A percentile compares a stretch with the other conserved stretches of the same genome.
These are phyloP conservation scores for Daldinia decipiens DNA, from an alignment of 495 filamentous ascomycete genomes.

Conservation along the genomic window DNA sequence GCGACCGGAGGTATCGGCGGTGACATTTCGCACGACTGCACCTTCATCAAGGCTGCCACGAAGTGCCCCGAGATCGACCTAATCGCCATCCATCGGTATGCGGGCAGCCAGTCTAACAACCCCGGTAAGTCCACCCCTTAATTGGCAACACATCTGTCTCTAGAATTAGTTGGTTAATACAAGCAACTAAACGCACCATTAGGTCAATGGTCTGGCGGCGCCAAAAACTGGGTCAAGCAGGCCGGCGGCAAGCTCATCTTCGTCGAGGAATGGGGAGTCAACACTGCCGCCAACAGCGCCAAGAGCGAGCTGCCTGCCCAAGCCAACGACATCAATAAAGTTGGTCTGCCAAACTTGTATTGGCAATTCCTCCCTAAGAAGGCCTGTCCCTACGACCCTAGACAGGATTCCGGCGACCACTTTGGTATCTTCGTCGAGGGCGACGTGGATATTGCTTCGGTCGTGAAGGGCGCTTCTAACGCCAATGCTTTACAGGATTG, in stretches of 20 bases:
- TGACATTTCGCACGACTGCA: conserved; percentile 43
- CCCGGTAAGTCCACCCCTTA: neutral
- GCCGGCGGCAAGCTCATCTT: conserved; percentile 46
- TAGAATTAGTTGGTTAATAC: neutral
- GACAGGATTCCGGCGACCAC: conserved; percentile 24
- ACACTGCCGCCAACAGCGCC: conserved; percentile 19
- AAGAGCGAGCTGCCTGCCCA: conserved; percentile 42
- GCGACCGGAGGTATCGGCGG: conserved; percentile 46
- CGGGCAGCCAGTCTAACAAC: conserved; percentile 30
- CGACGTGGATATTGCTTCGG: conserved; percentile 29
- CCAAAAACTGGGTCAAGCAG: conserved; percentile 24
- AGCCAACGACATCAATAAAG: conserved; percentile 40
- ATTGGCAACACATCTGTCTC: neutral
- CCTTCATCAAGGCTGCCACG: conserved; percentile 37
- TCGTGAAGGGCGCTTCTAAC: conserved; percentile 35
- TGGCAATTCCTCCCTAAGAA: conserved; percentile 42
- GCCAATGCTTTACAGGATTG: conserved; percentile 36
- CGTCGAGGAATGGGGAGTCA: conserved; percentile 48
- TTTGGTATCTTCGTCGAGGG: conserved; percentile 41
- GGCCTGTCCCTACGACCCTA: conserved; percentile 39
- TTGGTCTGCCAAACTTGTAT: conserved; percentile 41
- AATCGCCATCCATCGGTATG: conserved; percentile 45
- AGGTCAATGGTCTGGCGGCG: conserved; percentile 30
- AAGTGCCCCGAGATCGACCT: conserved; percentile 42
- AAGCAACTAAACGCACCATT: neutral